These are phyloP conservation scores for Yamadazyma sp. DNA, from an alignment of 805 yeast species.

Conservation along the genomic window DNA sequence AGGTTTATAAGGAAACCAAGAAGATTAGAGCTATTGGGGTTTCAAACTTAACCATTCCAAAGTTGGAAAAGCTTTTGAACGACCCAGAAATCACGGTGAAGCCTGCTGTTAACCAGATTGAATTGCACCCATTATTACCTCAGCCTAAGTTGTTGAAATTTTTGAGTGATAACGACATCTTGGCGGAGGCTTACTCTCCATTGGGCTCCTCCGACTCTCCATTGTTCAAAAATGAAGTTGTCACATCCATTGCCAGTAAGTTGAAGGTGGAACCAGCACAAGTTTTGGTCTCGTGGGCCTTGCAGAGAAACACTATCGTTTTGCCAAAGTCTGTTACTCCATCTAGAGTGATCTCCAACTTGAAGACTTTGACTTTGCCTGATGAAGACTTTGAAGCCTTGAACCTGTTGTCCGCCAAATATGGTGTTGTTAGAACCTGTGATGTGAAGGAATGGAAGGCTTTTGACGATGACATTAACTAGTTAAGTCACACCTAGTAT, in stretches of 20 bases:
- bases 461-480: slow-evolving; percentile 15
- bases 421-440: slow-evolving; percentile 36
- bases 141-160: slow-evolving; percentile 44
- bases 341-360: slow-evolving; percentile 36
- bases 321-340: slow-evolving; percentile 41
- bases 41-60: slow-evolving; percentile 34
- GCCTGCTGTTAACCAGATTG: slow-evolving; percentile 38
- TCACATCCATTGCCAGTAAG: slow-evolving; percentile 30
- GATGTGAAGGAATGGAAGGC: slow-evolving; percentile 18
- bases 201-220: slow-evolving; percentile 46
- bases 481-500: too few relatives aligned
- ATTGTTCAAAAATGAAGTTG: slow-evolving; percentile 30
- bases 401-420: slow-evolving; percentile 29
- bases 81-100: slow-evolving; percentile 24
- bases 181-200: slow-evolving; percentile 82
- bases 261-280: slow-evolving; percentile 33
- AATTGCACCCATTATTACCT: slow-evolving; percentile 37
- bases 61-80: slow-evolving; percentile 26
- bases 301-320: slow-evolving; percentile 38
- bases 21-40: slow-evolving; percentile 35
- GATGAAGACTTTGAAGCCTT: slow-evolving; percentile 38
- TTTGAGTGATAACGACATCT: slow-evolving; percentile 54
- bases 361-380: slow-evolving; percentile 34
- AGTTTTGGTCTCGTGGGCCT: slow-evolving; percentile 40
- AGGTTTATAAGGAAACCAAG: slow-evolving; percentile 45